These are phyloP conservation scores for Sclerotinia spermophila DNA, from an alignment of 2,329 filamentous ascomycete genomes.

Conservation along the genomic window DNA sequence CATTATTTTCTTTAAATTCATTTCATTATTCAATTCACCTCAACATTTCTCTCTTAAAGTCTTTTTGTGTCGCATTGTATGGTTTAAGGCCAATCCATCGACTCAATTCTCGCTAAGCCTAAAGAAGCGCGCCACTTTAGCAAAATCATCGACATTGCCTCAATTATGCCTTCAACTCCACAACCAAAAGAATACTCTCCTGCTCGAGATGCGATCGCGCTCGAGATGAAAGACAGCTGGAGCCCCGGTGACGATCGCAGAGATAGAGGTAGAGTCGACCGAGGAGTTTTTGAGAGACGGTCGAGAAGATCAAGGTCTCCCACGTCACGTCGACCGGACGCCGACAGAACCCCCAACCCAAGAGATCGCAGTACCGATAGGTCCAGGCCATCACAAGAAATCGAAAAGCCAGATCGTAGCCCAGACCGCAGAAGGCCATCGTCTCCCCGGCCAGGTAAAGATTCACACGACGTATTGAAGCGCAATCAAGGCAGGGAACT, in stretches of 20 bases:
- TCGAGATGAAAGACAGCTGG: slow-evolving; percentile 44
- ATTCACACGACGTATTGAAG: slow-evolving; percentile 35
- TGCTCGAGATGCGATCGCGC: slow-evolving; percentile 36
- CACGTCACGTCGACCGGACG: slow-evolving; percentile 37
- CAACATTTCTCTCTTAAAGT: not conserved
- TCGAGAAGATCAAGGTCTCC: slow-evolving; percentile 39
- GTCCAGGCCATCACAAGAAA: slow-evolving; percentile 31
- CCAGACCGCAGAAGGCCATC: slow-evolving; percentile 33
- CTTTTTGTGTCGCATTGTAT: slow-evolving; percentile 18
- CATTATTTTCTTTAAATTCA: not conserved
- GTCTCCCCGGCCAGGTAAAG: slow-evolving; percentile 34
- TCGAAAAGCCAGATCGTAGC: slow-evolving; percentile 34
- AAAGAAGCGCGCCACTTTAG: slow-evolving; percentile 21
- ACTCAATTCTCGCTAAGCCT: slow-evolving; percentile 21
- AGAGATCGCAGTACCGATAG: slow-evolving; percentile 35
- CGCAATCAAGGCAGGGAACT: slow-evolving; percentile 38
- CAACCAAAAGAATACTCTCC: slow-evolving; percentile 15
- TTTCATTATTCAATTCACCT: not conserved
- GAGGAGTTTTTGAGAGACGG: slow-evolving; percentile 36
- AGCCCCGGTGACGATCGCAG: slow-evolving; percentile 42
- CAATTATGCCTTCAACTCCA: slow-evolving; percentile 18
- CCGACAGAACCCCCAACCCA: slow-evolving; percentile 34
- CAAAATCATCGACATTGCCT: slow-evolving; percentile 20
- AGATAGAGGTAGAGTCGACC: slow-evolving; percentile 42
- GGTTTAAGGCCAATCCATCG: slow-evolving; percentile 19